These are phyloP conservation scores for Kitagawia praeruptora DNA, from an alignment of 129 eudicot species.

Conservation along the genomic window DNA sequence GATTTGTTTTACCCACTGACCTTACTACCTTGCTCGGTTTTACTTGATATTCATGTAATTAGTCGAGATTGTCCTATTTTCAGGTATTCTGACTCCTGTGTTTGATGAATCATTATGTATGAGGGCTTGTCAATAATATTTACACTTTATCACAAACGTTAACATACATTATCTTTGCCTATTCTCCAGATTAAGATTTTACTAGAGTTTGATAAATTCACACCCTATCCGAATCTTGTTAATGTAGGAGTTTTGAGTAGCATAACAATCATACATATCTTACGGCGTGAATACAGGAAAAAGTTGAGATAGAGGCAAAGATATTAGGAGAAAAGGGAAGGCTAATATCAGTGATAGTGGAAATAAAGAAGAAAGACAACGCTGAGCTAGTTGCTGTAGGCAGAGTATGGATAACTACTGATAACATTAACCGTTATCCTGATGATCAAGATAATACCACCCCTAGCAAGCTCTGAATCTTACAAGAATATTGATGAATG, in stretches of 20 bases:
- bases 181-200: no score
- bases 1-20: no score
- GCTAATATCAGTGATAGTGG: slow-evolving; percentile 16
- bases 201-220: background rate
- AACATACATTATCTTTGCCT: background rate
- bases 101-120: no score
- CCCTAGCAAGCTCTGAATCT: slow-evolving; percentile 13
- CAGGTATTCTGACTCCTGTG: no score
- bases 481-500: background rate
- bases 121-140: no score
- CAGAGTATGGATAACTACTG: slow-evolving; percentile 10
- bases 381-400: slow-evolving; percentile 18
- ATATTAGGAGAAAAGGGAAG: slow-evolving; percentile 16
- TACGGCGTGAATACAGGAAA: background rate
- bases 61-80: no score
- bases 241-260: background rate
- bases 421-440: background rate
- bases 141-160: no score
- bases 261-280: background rate
- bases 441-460: background rate
- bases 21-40: no score
- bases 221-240: background rate
- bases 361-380: slow-evolving; percentile 11
- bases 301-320: slow-evolving; percentile 19
- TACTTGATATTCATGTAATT: no score